phyloP scores from a whole-genome alignment of 148 eudicot genomes.

The Chenopodium formosanum region DNA sequence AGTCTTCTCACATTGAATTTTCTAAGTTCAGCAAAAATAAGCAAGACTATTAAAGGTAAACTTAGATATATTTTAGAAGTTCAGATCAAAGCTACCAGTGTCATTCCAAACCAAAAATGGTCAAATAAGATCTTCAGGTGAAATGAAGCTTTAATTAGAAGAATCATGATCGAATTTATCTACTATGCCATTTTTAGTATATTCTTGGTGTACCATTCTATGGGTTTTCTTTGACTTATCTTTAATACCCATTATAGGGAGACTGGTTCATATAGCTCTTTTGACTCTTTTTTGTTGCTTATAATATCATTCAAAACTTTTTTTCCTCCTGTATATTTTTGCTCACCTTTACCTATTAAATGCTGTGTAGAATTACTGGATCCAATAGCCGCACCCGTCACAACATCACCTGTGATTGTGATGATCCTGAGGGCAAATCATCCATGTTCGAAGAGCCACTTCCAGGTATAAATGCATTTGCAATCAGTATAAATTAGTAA shows the following conservation, averaged over 20 bases:
- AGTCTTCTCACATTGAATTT: neutral
- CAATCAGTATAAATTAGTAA: neutral
- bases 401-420: slow-evolving; percentile 47
- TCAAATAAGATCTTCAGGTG: neutral
- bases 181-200: neutral
- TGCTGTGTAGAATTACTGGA: slow-evolving; percentile 54
- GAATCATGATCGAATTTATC: neutral
- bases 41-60: neutral
- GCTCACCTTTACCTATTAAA: neutral
- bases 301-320: neutral
- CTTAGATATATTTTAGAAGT: neutral
- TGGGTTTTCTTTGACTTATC: too few relatives aligned
- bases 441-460: slow-evolving; percentile 40
- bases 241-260: too few relatives aligned
- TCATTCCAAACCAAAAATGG: neutral
- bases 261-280: neutral
- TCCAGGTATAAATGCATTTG: slow-evolving; percentile 45
- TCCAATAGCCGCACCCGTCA: slow-evolving; percentile 35
- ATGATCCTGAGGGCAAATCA: slow-evolving; percentile 44
- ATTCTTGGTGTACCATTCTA: neutral
- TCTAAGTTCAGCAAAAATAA: neutral
- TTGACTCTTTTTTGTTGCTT: neutral
- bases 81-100: neutral
- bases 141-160: neutral
- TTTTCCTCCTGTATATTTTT: neutral